Percentiles rank a stretch among this genome's conserved stretches.
Conservation (phyloP, 257 asterid genomes). For the Solanum rostratum region DNA sequence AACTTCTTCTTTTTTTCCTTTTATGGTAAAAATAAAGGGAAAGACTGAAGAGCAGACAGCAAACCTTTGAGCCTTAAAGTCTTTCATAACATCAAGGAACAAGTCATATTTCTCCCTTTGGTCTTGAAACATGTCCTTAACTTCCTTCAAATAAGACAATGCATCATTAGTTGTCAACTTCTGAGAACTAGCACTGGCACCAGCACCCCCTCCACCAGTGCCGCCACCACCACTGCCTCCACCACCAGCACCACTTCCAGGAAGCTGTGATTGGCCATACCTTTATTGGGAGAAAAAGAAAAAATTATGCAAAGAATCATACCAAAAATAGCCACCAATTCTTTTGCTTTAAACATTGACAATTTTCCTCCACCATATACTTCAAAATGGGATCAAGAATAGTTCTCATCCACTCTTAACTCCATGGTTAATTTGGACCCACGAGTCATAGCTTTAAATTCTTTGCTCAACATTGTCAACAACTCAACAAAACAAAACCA, state of each 20-base stretch:
- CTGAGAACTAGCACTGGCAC: conserved; percentile 28
- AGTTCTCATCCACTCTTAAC: background rate
- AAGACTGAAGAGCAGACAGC: background rate
- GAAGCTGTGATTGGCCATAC: background rate
- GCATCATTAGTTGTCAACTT: conserved; percentile 55
- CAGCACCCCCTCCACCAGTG: conserved; percentile 7
- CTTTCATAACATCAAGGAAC: conserved; percentile 67
- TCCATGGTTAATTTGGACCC: background rate
- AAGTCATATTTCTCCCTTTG: conserved; percentile 50
- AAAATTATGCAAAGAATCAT: background rate
- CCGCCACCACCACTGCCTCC: conserved; percentile 5
- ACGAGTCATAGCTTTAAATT: background rate
- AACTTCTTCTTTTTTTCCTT: background rate
- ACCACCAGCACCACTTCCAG: conserved; percentile 19
- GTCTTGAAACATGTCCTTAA: conserved; percentile 56
- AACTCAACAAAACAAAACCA: background rate
- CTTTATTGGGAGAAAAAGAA: background rate
- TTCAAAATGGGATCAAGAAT: background rate
- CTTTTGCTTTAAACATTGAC: background rate
- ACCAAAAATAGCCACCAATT: background rate
- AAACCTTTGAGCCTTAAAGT: conserved; percentile 58
- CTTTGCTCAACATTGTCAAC: background rate
- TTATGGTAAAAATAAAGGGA: background rate
- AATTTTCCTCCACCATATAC: background rate
- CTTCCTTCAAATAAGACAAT: conserved; percentile 44